Percentiles rank a stretch among this genome's conserved stretches.
These are phyloP conservation scores for Citrus mangshanensis DNA, from an alignment of 345 rosid genomes.

Conservation along the genomic window DNA sequence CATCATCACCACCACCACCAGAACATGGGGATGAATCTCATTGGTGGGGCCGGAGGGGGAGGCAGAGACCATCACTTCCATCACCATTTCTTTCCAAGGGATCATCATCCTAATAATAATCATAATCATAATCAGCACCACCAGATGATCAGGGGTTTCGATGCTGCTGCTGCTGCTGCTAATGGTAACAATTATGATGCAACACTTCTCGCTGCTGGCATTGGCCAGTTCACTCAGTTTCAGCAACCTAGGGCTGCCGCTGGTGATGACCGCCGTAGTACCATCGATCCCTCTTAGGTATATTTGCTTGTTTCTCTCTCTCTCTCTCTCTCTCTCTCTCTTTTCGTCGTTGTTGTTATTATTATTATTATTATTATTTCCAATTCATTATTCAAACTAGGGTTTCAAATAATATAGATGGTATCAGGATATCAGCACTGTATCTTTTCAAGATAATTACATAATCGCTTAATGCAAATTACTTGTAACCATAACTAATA, in stretches of 20 bases:
- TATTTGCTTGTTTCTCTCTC: background rate
- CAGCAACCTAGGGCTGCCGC: conserved; percentile 80
- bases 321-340: too few relatives aligned
- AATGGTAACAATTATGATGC: conserved; percentile 46
- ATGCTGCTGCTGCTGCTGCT: conserved; percentile 8
- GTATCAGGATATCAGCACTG: background rate
- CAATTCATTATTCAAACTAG: background rate
- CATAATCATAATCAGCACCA: conserved; percentile 30
- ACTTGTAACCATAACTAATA: too few relatives aligned
- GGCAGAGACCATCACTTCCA: conserved; percentile 47
- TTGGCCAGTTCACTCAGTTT: conserved; percentile 77
- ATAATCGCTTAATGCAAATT: background rate
- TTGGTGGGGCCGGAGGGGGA: conserved; percentile 34
- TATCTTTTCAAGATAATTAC: background rate
- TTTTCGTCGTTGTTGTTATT: too few relatives aligned
- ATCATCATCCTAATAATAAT: conserved; percentile 28
- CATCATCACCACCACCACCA: conserved; percentile 42
- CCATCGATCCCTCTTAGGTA: conserved; percentile 79
- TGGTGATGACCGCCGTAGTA: conserved; percentile 73
- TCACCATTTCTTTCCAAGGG: conserved; percentile 72
- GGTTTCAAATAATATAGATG: background rate
- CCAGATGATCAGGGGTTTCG: conserved; percentile 67
- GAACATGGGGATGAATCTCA: conserved; percentile 62
- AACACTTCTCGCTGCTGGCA: conserved; percentile 50
- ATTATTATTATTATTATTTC: too few relatives aligned